Evolutionary conservation across 805 yeast genomes (phyloP), one percentile per base, ranked within the genome.

Genomic region (Kazachstania bromeliacearum): DNA sequence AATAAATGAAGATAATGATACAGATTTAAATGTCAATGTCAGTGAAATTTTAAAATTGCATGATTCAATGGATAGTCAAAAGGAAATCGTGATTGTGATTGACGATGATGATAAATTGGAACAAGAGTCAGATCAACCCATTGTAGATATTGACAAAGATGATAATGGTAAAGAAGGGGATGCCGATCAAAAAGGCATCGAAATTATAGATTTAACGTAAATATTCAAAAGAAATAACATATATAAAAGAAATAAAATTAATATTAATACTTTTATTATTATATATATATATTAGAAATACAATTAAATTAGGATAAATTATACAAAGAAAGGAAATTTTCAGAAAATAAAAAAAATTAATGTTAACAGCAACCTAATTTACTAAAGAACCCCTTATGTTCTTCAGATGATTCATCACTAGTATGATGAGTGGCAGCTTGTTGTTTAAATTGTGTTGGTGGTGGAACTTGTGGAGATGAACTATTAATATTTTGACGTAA

Each of bases 331-430:
- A n/a, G n/a, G n/a, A n/a, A n/a, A n/a, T n/a, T n/a, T n/a, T n/a
- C n/a, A n/a, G n/a, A n/a, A n/a, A n/a, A n/a, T n/a, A n/a, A n/a
- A n/a, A n/a, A n/a, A n/a, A n/a, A n/a, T n/a, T n/a, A n/a, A 19
- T 7, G 7, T 39, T 43, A 59, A 42, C 64, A 59, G 39, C 64
- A 59, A 6, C 59, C 63, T 16, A 59, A 35, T 37, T 56, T 57
- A 20, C 54, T 43, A 39, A 59, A 59, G 41, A 57, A 57, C 2
- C 64, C 64, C 26, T 52, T 56, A 27, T 47, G 40, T 12, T 51
- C 42, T 12, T 48, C 48, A 12, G 41, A 27, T 9, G 53, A 43
- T 18, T 44, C 53, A 20, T 37, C 36, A 15, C 43, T 48, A 25
- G 23, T 4, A 13, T 30, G 37, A 7, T 39, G 37, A 4, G 38